Percentiles rank a stretch among this genome's conserved stretches.
Evolutionary conservation across 495 filamentous ascomycete species (phyloP).

Genomic region (Cryomyces antarcticus): DNA sequence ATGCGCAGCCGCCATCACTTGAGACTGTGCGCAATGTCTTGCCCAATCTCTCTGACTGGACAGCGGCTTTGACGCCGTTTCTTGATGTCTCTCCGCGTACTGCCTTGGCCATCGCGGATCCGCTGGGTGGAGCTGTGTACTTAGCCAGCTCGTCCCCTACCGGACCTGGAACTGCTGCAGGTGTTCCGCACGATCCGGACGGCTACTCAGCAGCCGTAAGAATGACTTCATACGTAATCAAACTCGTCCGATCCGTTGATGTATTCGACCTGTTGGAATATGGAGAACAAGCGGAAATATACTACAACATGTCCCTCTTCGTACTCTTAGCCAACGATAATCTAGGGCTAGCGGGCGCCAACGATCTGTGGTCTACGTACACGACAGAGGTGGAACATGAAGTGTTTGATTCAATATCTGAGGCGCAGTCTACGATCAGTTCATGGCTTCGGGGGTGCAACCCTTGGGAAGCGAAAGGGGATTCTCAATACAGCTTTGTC

Average conservation of each 20-base stretch:
- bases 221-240: slow-evolving; percentile 44
- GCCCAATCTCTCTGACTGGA: slow-evolving; percentile 29
- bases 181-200: slow-evolving; percentile 34
- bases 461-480: neutral
- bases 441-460: neutral
- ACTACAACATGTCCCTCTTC: slow-evolving; percentile 28
- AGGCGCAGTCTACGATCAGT: slow-evolving; percentile 10
- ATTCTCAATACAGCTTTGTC: neutral
- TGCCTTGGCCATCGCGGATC: slow-evolving; percentile 50
- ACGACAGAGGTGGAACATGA: slow-evolving; percentile 34
- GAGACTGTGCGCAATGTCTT: slow-evolving; percentile 17
- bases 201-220: slow-evolving; percentile 55
- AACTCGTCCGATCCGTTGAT: slow-evolving; percentile 24
- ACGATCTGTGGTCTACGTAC: slow-evolving; percentile 30
- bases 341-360: slow-evolving; percentile 32
- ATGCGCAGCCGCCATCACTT: slow-evolving; percentile 7
- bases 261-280: slow-evolving; percentile 4
- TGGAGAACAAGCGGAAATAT: slow-evolving; percentile 9
- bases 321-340: slow-evolving; percentile 44
- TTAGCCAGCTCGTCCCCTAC: slow-evolving; percentile 23
- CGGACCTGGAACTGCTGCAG: neutral
- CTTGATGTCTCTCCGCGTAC: slow-evolving; percentile 33
- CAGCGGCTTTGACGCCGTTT: slow-evolving; percentile 34
- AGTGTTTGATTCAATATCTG: slow-evolving; percentile 36
- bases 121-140: slow-evolving; percentile 48